Conservation (phyloP, 2,329 filamentous ascomycete genomes). For the Aspergillus fructus region DNA sequence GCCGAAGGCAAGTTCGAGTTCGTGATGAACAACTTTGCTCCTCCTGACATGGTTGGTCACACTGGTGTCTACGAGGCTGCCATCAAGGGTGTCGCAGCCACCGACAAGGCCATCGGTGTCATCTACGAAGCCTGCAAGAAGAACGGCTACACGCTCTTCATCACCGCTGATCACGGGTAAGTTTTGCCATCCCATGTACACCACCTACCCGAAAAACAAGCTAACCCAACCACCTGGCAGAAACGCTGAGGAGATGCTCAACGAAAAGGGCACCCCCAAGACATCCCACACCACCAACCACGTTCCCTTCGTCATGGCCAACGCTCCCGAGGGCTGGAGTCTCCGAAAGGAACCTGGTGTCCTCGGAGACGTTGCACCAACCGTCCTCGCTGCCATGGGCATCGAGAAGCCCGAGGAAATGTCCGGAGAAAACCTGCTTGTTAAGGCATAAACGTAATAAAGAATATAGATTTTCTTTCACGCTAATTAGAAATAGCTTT, state of each 20-base stretch:
- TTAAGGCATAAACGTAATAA: slow-evolving; percentile 56
- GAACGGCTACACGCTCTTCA: slow-evolving; percentile 87
- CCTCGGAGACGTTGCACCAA: slow-evolving; percentile 97
- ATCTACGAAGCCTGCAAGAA: slow-evolving; percentile 94
- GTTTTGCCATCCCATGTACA: slow-evolving; percentile 23
- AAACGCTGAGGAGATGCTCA: slow-evolving; percentile 99
- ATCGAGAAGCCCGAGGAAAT: slow-evolving; percentile 87
- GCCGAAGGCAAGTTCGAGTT: slow-evolving; percentile 86
- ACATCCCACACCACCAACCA: slow-evolving; percentile 98
- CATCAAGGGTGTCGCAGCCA: slow-evolving; percentile 77
- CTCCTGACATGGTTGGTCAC: slow-evolving; percentile 98
- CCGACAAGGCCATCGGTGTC: slow-evolving; percentile 88
- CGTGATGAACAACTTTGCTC: slow-evolving; percentile 99
- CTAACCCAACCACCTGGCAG: slow-evolving; percentile 31
- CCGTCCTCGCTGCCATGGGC: slow-evolving; percentile 85
- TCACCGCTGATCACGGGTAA: slow-evolving; percentile 90
- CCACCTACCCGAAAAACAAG: neutral
- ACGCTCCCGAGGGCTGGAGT: slow-evolving; percentile 85
- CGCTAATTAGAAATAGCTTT: slow-evolving; percentile 21
- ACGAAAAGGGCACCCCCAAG: slow-evolving; percentile 91
- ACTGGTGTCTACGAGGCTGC: slow-evolving; percentile 96
- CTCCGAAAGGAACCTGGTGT: slow-evolving; percentile 82
- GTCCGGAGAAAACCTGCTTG: slow-evolving; percentile 79
- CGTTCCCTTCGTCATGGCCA: slow-evolving; percentile 97
- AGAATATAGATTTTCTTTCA: slow-evolving; percentile 14